These are phyloP conservation scores for Sphaerulina vaccinii DNA, from an alignment of 2,329 filamentous ascomycete species.

Conservation along the genomic window DNA sequence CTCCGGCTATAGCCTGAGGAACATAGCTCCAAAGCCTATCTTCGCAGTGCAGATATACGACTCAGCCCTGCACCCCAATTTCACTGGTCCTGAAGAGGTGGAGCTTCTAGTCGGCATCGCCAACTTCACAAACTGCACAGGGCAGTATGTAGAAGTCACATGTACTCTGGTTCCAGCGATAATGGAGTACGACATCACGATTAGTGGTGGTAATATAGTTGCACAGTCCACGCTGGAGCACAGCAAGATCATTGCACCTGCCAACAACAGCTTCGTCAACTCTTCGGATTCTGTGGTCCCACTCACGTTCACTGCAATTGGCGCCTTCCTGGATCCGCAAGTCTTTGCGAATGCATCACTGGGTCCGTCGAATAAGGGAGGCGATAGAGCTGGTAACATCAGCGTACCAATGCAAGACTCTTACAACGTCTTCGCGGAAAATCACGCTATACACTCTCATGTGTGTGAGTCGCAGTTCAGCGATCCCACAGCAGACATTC, in stretches of 20 bases:
- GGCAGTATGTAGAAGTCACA: conserved; percentile 1
- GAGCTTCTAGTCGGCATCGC: not conserved
- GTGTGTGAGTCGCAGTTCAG: not conserved
- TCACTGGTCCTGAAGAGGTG: conserved; percentile 3
- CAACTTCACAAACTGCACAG: conserved; percentile 8
- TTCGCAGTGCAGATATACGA: not conserved
- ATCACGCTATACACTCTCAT: not conserved
- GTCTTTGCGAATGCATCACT: not conserved
- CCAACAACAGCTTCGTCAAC: conserved; percentile 13
- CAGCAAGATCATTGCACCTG: not conserved
- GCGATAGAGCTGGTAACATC: not conserved
- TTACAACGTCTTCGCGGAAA: not conserved
- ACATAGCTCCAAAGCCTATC: not conserved
- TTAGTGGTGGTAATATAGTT: not conserved
- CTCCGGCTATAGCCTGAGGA: not conserved
- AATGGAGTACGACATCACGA: not conserved
- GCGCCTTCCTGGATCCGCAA: not conserved
- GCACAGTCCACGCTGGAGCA: not conserved
- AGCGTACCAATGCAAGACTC: not conserved
- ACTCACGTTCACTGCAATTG: not conserved
- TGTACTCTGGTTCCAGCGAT: conserved; percentile 10
- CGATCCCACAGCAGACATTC: not conserved
- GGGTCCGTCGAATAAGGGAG: not conserved
- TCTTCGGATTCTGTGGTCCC: not conserved
- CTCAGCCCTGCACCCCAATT: not conserved